phyloP scores from a whole-genome alignment of 305 asterid genomes.

The Plantago rigida region DNA sequence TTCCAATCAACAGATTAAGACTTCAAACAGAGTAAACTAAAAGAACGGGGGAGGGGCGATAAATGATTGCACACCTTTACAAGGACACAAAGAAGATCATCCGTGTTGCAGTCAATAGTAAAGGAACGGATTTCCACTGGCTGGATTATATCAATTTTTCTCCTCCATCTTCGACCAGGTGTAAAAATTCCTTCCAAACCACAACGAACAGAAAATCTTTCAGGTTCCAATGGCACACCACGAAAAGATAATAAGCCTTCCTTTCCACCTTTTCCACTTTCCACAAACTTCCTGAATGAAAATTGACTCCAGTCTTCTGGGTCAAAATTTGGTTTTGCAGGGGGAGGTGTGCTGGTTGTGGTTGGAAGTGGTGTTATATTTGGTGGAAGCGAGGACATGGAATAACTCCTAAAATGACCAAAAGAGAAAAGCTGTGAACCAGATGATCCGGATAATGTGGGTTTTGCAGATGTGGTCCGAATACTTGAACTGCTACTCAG shows the following conservation, averaged over 20 bases:
- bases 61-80: slow-evolving; percentile 50
- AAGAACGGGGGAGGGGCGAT: background rate
- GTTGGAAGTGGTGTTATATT: slow-evolving; percentile 51
- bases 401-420: slow-evolving; percentile 87
- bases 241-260: slow-evolving; percentile 80
- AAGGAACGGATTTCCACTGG: slow-evolving; percentile 72
- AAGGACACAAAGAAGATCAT: slow-evolving; percentile 86
- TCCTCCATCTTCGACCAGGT: slow-evolving; percentile 96
- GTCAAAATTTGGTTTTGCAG: slow-evolving; percentile 44
- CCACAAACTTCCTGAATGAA: slow-evolving; percentile 51
- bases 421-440: slow-evolving; percentile 83
- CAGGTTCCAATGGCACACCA: slow-evolving; percentile 83
- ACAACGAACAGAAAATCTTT: slow-evolving; percentile 88
- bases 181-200: slow-evolving; percentile 92
- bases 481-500: slow-evolving; percentile 59
- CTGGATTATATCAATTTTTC: slow-evolving; percentile 82
- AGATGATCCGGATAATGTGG: slow-evolving; percentile 52
- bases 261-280: slow-evolving; percentile 44
- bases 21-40: background rate
- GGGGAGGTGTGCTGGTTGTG: slow-evolving; percentile 34
- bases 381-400: slow-evolving; percentile 92
- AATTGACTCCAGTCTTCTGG: slow-evolving; percentile 73
- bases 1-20: no score
- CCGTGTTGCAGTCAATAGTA: slow-evolving; percentile 83
- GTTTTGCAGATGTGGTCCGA: slow-evolving; percentile 59